phyloP scores from a whole-genome alignment of 2,329 filamentous ascomycete species.

The Monosporascus sp. region DNA sequence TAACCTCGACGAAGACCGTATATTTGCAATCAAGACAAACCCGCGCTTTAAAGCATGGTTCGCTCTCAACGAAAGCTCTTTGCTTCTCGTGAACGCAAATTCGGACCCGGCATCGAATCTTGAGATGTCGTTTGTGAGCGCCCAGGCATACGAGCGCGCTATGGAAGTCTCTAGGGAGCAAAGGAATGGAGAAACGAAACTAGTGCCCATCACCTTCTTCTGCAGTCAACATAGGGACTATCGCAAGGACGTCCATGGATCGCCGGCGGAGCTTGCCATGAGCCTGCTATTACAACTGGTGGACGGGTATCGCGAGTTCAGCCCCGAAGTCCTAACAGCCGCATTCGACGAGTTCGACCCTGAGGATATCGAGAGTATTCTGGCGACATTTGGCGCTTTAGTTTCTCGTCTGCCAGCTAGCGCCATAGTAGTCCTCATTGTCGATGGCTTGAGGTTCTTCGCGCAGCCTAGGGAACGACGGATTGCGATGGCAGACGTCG shows the following conservation, averaged over 20 bases:
- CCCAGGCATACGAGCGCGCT: not conserved
- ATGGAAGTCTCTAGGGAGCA: not conserved
- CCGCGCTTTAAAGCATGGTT: constrained; percentile 2
- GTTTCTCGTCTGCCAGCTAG: not conserved
- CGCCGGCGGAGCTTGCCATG: constrained; percentile 4
- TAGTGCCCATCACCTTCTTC: constrained; percentile 3
- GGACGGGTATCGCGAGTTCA: constrained; percentile 5
- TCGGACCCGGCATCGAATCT: not conserved
- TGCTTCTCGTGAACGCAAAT: constrained; percentile 5
- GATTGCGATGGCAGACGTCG: not conserved
- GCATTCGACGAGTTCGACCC: not conserved
- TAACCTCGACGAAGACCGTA: constrained; percentile 1
- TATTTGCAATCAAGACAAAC: not conserved
- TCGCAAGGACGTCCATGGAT: not conserved
- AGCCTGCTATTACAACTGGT: constrained; percentile 5
- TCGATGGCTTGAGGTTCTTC: constrained; percentile 3
- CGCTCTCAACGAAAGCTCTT: not conserved
- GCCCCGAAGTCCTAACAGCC: not conserved
- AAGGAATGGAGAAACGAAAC: not conserved
- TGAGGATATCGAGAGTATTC: not conserved
- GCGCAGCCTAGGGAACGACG: not conserved
- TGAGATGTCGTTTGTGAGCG: not conserved
- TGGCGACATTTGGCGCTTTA: not conserved
- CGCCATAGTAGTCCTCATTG: constrained; percentile 1
- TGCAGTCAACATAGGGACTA: constrained; percentile 4